Conservation (phyloP, 441 rosid species). For the Euphorbia celastroides region DNA sequence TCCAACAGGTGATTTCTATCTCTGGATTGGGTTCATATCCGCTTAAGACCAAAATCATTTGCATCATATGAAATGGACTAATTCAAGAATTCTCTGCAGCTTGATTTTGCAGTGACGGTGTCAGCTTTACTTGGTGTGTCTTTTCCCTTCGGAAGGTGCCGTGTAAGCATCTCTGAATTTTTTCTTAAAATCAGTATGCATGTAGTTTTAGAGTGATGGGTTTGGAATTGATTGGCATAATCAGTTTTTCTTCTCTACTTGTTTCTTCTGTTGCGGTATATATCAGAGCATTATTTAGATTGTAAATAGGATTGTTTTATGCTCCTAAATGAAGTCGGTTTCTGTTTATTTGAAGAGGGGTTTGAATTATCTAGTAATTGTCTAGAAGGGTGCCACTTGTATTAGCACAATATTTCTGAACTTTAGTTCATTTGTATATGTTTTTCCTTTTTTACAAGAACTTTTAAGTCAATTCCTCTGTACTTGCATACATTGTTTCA, state of each 20-base stretch:
- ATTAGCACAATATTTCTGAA: not conserved
- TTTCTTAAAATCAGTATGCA: not conserved
- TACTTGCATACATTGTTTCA: not conserved
- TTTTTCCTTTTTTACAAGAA: not conserved
- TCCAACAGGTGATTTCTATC: conserved; percentile 61
- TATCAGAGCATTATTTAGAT: not conserved
- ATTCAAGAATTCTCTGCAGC: conserved; percentile 42
- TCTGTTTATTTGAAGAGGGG: not conserved
- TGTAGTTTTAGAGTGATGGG: not conserved
- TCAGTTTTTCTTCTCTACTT: not conserved
- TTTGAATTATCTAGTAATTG: not conserved
- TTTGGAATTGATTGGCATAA: not conserved
- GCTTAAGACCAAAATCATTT: conserved; percentile 16
- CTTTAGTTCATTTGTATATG: not conserved
- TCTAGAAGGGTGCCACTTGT: not conserved
- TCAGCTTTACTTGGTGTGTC: conserved; percentile 89
- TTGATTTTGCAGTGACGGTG: conserved; percentile 89
- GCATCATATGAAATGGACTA: conserved; percentile 11
- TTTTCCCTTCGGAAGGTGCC: conserved; percentile 98
- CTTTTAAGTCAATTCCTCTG: conserved; percentile 1
- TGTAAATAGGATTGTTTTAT: not conserved
- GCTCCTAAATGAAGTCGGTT: not conserved
- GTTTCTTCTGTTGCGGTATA: not conserved
- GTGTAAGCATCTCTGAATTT: conserved; percentile 57
- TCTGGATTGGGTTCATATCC: conserved; percentile 7